A percentile compares a stretch with the other conserved stretches of the same genome.
Evolutionary conservation across 2,329 filamentous ascomycete species (phyloP).

Genomic region (Fusarium sp.): DNA sequence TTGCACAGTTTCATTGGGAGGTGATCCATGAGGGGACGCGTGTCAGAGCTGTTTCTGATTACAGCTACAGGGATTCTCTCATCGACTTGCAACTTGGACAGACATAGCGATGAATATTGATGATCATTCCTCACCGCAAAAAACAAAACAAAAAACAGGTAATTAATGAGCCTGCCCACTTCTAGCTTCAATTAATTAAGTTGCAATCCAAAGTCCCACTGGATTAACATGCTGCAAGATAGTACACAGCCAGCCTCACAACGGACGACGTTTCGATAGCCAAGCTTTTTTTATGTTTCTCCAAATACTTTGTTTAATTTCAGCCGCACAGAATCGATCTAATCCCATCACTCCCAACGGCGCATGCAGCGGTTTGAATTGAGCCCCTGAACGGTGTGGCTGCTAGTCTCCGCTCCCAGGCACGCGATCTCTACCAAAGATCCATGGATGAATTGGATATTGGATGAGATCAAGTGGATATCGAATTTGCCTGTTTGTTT

Average conservation of each 20-base stretch:
- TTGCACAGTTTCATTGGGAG: conserved; percentile 21
- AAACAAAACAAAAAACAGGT: too few relatives aligned
- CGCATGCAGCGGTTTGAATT: background rate
- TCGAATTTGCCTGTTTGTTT: conserved; percentile 14
- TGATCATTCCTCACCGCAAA: background rate
- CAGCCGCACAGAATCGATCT: conserved; percentile 5
- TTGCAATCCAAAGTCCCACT: conserved; percentile 16
- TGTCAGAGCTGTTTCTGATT: conserved; percentile 37
- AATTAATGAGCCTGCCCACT: background rate
- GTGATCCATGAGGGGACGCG: conserved; percentile 33
- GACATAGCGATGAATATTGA: background rate
- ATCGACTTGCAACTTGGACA: background rate
- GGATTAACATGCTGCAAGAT: background rate
- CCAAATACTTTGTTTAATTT: background rate
- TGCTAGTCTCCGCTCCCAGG: conserved; percentile 21
- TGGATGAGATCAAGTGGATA: conserved; percentile 23
- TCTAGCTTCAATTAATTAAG: conserved; percentile 10
- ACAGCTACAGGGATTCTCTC: background rate
- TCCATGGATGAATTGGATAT: background rate
- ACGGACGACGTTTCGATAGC: background rate
- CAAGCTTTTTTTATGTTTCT: conserved; percentile 1
- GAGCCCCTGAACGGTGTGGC: conserved; percentile 39
- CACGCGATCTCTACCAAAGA: conserved; percentile 9
- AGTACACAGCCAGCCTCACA: background rate
- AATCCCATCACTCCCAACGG: background rate